These are phyloP conservation scores for Asparagopsis taxiformis DNA, from an alignment of 31 red algal species.

Conservation along the genomic window DNA sequence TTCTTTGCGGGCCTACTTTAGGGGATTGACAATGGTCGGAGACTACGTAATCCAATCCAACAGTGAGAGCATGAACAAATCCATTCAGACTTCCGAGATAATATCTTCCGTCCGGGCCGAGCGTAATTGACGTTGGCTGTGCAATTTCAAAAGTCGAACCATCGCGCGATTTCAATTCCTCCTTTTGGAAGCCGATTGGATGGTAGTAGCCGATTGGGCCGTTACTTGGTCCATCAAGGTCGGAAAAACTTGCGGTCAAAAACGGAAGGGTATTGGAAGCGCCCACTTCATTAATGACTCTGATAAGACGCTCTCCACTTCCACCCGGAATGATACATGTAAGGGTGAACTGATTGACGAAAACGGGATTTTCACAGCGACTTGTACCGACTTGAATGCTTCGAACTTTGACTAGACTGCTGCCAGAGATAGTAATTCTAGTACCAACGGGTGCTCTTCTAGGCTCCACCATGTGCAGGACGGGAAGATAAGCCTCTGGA, in stretches of 20 bases:
- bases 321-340: slow-evolving; percentile 46
- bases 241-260: slow-evolving; percentile 9
- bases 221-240: background rate
- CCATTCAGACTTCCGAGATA: slow-evolving; percentile 66
- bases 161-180: slow-evolving; percentile 29
- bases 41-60: slow-evolving; percentile 18
- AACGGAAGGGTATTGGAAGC: slow-evolving; percentile 34
- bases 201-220: slow-evolving; percentile 64
- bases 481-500: slow-evolving; percentile 20
- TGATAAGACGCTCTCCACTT: slow-evolving; percentile 19
- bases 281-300: slow-evolving; percentile 15
- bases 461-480: slow-evolving; percentile 29
- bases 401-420: slow-evolving; percentile 33
- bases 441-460: slow-evolving; percentile 15
- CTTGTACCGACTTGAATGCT: slow-evolving; percentile 17
- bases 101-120: slow-evolving; percentile 69
- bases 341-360: slow-evolving; percentile 28
- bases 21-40: slow-evolving; percentile 48
- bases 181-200: slow-evolving; percentile 36
- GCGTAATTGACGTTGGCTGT: slow-evolving; percentile 48
- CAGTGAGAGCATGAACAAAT: slow-evolving; percentile 53
- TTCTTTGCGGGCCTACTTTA: slow-evolving; percentile 31
- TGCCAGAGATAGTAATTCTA: slow-evolving; percentile 40
- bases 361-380: slow-evolving; percentile 26
- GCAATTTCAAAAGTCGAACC: slow-evolving; percentile 19